Evolutionary conservation across 495 filamentous ascomycete genomes (phyloP).

Genomic region (Talaromyces borbonicus): DNA sequence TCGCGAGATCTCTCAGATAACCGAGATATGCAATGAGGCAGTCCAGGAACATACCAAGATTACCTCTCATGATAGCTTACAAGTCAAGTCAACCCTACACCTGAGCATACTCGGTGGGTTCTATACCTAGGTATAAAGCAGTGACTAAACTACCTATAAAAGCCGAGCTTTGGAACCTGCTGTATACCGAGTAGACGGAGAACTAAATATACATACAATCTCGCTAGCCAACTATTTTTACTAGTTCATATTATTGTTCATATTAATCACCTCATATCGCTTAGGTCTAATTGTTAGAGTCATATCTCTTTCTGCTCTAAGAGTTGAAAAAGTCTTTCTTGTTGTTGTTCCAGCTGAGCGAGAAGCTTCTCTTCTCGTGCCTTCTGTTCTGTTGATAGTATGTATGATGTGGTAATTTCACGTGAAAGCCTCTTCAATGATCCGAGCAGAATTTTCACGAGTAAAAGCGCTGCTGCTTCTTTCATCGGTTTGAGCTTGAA

Average conservation of each 20-base stretch:
- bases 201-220: background rate
- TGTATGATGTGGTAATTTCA: background rate
- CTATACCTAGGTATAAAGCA: background rate
- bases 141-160: background rate
- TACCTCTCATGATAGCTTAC: background rate
- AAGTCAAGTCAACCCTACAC: background rate
- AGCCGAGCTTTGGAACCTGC: background rate
- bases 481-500: background rate
- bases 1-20: background rate
- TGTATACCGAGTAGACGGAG: background rate
- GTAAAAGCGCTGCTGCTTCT: background rate
- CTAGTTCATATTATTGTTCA: background rate
- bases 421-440: background rate
- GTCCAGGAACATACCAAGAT: background rate
- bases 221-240: background rate
- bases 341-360: background rate
- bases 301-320: background rate
- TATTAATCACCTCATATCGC: background rate
- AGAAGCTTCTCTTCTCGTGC: constrained; percentile 1
- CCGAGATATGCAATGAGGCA: background rate
- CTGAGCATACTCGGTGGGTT: background rate
- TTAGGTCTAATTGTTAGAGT: background rate
- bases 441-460: background rate
- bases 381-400: background rate
- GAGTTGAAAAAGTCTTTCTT: background rate